A percentile compares a stretch with the other conserved stretches of the same genome.
Conservation (phyloP, 495 filamentous ascomycete genomes). For the Sporormia fimetaria region DNA sequence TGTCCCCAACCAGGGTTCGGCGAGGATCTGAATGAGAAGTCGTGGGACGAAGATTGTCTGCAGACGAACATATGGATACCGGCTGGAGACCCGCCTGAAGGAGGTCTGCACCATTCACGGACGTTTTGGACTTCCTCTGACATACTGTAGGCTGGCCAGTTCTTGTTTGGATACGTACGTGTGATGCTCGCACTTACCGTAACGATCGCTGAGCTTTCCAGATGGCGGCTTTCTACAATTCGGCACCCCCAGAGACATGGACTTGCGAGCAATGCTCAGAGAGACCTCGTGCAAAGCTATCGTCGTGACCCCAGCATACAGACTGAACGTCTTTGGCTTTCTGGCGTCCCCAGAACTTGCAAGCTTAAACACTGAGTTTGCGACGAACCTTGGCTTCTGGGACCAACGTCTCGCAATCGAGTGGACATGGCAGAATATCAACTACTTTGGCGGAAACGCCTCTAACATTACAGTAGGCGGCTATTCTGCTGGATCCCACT, state of each 20-base stretch:
- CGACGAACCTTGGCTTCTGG: constrained; percentile 34
- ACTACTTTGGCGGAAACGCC: constrained; percentile 31
- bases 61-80: constrained; percentile 39
- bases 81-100: constrained; percentile 18
- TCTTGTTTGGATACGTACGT: constrained; percentile 33
- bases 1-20: constrained; percentile 34
- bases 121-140: background rate
- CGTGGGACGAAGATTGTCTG: constrained; percentile 40
- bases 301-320: constrained; percentile 32
- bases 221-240: constrained; percentile 51
- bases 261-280: constrained; percentile 25
- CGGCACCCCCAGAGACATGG: constrained; percentile 38
- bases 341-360: constrained; percentile 26
- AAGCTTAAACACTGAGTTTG: constrained; percentile 18
- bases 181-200: background rate
- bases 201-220: background rate
- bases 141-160: constrained; percentile 30
- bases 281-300: constrained; percentile 29
- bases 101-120: constrained; percentile 13
- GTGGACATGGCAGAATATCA: constrained; percentile 34
- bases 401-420: constrained; percentile 34
- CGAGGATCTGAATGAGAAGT: constrained; percentile 8
- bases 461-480: constrained; percentile 34
- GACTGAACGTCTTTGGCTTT: constrained; percentile 35
- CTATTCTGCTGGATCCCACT: constrained; percentile 33